phyloP scores from a whole-genome alignment of 176 grass and related monocot genomes.

The Zea mays region DNA sequence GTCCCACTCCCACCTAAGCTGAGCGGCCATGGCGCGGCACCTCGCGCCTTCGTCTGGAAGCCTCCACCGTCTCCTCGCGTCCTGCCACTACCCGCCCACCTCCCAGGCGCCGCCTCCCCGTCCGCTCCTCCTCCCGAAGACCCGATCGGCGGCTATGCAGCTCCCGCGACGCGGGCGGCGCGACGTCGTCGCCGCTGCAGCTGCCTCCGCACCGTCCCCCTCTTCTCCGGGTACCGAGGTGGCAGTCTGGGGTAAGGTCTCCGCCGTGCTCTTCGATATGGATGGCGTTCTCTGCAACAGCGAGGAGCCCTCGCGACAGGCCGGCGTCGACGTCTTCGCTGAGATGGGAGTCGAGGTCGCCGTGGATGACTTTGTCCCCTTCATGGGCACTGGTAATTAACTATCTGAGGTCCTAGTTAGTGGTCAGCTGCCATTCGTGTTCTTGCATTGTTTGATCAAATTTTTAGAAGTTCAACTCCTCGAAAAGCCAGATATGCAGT shows the following conservation, averaged over 20 bases:
- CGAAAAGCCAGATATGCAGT: background rate
- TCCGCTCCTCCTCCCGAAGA: conserved; percentile 46
- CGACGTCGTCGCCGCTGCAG: conserved; percentile 21
- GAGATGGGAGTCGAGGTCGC: conserved; percentile 87
- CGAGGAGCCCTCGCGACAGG: conserved; percentile 77
- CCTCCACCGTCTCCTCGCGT: conserved; percentile 36
- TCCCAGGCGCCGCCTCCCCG: conserved; percentile 39
- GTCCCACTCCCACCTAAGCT: background rate
- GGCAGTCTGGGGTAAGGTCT: conserved; percentile 73
- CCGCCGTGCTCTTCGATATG: conserved; percentile 94
- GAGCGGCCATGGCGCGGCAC: conserved; percentile 58
- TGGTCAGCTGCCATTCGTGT: background rate
- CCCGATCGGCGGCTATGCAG: conserved; percentile 8
- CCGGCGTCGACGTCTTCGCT: conserved; percentile 81
- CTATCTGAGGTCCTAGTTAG: conserved; percentile 21
- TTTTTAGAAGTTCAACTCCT: background rate
- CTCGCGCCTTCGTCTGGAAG: conserved; percentile 51
- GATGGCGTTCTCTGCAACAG: conserved; percentile 96
- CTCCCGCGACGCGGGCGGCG: conserved; percentile 35
- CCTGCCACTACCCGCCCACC: conserved; percentile 40
- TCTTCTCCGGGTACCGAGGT: conserved; percentile 33
- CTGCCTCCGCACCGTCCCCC: conserved; percentile 33
- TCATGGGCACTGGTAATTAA: conserved; percentile 79
- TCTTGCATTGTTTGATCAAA: background rate
- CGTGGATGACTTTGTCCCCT: conserved; percentile 91